Evolutionary conservation across 2,329 filamentous ascomycete genomes (phyloP), one percentile per base, ranked within the genome.

Genomic region (Claviceps digitariae): DNA sequence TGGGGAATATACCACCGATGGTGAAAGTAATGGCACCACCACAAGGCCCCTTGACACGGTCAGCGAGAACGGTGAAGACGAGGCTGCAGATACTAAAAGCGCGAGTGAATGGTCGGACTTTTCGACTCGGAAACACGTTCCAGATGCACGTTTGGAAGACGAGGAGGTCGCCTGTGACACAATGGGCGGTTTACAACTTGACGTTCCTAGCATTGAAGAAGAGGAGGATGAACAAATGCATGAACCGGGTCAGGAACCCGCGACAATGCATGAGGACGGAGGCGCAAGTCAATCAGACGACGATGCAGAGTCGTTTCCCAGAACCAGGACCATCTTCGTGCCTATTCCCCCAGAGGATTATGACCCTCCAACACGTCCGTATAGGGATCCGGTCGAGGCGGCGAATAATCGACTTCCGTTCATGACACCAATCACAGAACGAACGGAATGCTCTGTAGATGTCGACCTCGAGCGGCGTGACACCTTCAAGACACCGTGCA

Each of bases 341-440:
- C 87, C 88, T 1, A 76, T 91, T 38, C 86, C 86, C 1, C 90
- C 90, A 0, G 88, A 95, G 64, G 88, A 94, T 66, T 95, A 90
- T 66, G 82, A 90, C 59, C 81, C 87, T 46, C 85, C 88, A 20
- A 85, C 79, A 54, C 79, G 84, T 48, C 86, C 87, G 55, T 95
- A 86, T 75, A 83, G 90, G 64, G 87, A 95, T 67, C 81, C 88
- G 63, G 78, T 73, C 38, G 79, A 90, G 66, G 77, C 84, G 67
- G 89, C 90, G 55, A 94, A 96, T 63, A 95, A 90, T 68, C 84
- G 90, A 52, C 75, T 97, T 10, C 93, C 91, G 3, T 98, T 97
- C 67, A 97, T 98, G 93, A 98, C 93, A 0, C 93, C 93, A 1
- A 98, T 98, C 59, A 91, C 93, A 1, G 93, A 98, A 68, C 84